Conservation (phyloP, 139 green algal species). For the Desmodesmus armatus region DNA sequence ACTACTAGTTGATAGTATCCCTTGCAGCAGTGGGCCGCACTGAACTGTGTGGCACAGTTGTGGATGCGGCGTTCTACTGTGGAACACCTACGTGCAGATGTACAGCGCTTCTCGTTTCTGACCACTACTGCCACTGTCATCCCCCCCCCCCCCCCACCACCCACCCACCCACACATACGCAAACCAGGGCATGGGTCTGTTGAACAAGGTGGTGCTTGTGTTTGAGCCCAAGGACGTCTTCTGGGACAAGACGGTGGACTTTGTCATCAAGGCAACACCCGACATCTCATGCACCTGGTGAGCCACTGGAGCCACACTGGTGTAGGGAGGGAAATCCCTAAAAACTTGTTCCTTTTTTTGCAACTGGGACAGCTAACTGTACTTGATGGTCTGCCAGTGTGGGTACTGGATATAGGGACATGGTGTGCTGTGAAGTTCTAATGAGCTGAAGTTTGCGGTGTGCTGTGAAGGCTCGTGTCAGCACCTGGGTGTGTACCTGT, state of each 20-base stretch:
- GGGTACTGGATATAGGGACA: neutral
- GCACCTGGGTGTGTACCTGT: no score
- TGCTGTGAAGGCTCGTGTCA: no score
- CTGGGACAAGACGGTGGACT: constrained; percentile 32
- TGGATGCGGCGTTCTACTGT: neutral
- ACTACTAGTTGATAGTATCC: no score
- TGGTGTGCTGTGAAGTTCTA: no score
- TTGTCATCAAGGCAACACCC: neutral
- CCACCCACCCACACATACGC: no score
- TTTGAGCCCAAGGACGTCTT: constrained; percentile 59
- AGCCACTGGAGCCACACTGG: neutral
- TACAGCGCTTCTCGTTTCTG: neutral
- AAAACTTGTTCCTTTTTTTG: no score
- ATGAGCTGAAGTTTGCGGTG: no score
- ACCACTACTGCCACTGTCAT: no score
- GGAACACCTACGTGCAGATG: neutral
- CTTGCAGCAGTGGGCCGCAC: no score
- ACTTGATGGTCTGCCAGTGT: neutral
- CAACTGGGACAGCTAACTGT: neutral
- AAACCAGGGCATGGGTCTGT: constrained; percentile 56
- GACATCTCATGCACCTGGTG: constrained; percentile 19
- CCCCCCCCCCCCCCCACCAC: no score
- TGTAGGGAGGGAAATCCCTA: no score
- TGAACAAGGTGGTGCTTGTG: constrained; percentile 70
- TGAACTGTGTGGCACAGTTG: neutral